phyloP scores from a whole-genome alignment of 306 rosid genomes.

The Morella rubra region DNA sequence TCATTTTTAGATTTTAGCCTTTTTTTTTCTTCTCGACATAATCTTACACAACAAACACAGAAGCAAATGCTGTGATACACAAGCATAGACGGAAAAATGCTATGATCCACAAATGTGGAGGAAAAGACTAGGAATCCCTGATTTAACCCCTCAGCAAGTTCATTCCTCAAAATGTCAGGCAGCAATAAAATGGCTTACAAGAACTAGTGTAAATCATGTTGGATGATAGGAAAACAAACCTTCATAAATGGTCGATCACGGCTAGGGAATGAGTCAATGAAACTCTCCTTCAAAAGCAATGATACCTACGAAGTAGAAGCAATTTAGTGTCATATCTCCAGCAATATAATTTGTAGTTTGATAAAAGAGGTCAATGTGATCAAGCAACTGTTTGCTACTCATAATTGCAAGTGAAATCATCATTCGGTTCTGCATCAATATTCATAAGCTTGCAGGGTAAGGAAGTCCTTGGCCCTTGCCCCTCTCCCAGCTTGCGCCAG shows the following conservation, averaged over 20 bases:
- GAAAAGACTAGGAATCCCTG: not conserved
- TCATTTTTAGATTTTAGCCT: not conserved
- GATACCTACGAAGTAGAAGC: constrained; percentile 63
- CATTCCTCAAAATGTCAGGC: not conserved
- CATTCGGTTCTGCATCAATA: constrained; percentile 13
- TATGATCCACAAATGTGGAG: not conserved
- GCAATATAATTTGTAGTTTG: constrained; percentile 20
- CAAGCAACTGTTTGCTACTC: constrained; percentile 8
- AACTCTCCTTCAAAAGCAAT: constrained; percentile 96
- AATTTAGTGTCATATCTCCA: constrained; percentile 27
- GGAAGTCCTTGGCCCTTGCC: not conserved
- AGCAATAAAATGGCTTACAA: not conserved
- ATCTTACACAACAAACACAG: not conserved
- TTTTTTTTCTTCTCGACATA: not conserved
- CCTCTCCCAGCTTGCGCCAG: too few relatives aligned
- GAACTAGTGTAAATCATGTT: constrained; percentile 13
- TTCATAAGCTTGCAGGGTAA: not conserved
- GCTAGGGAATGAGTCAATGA: constrained; percentile 80
- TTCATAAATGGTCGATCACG: constrained; percentile 95
- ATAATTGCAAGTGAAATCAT: not conserved
- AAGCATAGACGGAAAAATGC: too few relatives aligned
- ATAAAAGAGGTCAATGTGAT: constrained; percentile 20
- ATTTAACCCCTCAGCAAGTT: not conserved
- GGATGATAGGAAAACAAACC: constrained; percentile 49
- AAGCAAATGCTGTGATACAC: not conserved